These are phyloP conservation scores for Cucurbita ficifolia DNA, from an alignment of 306 rosid species.

Conservation along the genomic window DNA sequence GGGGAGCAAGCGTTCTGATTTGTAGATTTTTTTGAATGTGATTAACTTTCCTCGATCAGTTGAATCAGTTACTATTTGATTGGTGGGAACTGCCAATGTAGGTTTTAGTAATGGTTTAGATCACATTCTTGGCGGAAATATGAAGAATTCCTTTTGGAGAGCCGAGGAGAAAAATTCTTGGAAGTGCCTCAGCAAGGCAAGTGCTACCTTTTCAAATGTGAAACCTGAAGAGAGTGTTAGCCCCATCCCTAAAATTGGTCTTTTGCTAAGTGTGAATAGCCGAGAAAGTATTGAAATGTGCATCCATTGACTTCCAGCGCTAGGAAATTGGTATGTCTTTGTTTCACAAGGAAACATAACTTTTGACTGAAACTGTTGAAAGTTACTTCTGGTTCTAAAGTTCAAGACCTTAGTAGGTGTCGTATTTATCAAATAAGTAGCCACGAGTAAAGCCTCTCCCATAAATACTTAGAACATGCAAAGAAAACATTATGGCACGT, in stretches of 20 bases:
- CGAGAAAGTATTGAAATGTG: not conserved
- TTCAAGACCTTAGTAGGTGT: too few species aligned
- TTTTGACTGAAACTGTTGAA: not conserved
- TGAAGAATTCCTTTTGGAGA: not conserved
- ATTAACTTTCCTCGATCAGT: not conserved
- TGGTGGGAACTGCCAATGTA: too few species aligned
- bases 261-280: not conserved
- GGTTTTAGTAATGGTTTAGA: not conserved
- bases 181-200: not conserved
- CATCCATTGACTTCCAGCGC: too few species aligned
- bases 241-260: not conserved
- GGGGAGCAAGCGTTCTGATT: not conserved
- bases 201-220: not conserved
- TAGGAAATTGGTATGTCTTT: too few species aligned
- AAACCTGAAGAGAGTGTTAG: not conserved
- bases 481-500: too few species aligned
- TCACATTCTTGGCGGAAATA: not conserved
- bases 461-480: too few species aligned
- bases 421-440: too few species aligned
- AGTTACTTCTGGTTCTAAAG: not conserved
- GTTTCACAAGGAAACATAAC: not conserved
- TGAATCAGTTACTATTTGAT: not conserved
- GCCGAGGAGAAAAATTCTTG: not conserved
- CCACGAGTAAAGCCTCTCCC: too few species aligned
- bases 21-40: not conserved